Conservation (phyloP, 2,329 filamentous ascomycete genomes). For the Colletotrichum sp. region DNA sequence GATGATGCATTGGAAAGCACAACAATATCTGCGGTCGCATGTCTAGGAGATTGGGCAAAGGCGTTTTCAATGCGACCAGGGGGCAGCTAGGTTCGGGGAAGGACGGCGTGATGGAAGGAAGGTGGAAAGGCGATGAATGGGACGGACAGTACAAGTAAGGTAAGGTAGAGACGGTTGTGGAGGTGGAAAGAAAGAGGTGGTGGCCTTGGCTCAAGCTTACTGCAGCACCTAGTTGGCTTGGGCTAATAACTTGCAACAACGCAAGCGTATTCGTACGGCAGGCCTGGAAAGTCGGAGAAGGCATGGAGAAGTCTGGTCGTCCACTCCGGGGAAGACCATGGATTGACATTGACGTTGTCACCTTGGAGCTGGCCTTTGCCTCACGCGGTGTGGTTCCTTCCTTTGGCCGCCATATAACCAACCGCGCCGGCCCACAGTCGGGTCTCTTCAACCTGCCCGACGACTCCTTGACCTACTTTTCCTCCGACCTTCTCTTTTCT, state of each 20-base stretch:
- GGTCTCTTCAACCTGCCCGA: background rate
- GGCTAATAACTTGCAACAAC: background rate
- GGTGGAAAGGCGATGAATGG: background rate
- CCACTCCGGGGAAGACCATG: slow-evolving; percentile 1
- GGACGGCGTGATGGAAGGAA: background rate
- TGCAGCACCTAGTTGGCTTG: background rate
- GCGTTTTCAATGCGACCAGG: background rate
- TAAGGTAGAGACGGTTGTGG: background rate
- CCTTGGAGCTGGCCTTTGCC: background rate
- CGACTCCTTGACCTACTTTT: background rate
- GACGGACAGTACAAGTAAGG: background rate
- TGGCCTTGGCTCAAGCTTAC: background rate
- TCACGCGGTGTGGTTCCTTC: background rate
- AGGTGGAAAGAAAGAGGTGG: background rate
- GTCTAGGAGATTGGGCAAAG: background rate
- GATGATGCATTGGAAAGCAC: slow-evolving; percentile 11
- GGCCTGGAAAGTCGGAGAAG: background rate
- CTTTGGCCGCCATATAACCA: slow-evolving; percentile 1
- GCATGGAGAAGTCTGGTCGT: background rate
- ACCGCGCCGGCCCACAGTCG: background rate
- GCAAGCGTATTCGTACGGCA: background rate
- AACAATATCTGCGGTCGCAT: background rate
- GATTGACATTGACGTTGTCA: slow-evolving; percentile 4
- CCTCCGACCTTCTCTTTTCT: background rate
- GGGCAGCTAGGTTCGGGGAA: background rate